Evolutionary conservation across 2,329 filamentous ascomycete species (phyloP), one percentile per base, ranked within the genome.

Genomic region (Cryoendolithus antarcticus): DNA sequence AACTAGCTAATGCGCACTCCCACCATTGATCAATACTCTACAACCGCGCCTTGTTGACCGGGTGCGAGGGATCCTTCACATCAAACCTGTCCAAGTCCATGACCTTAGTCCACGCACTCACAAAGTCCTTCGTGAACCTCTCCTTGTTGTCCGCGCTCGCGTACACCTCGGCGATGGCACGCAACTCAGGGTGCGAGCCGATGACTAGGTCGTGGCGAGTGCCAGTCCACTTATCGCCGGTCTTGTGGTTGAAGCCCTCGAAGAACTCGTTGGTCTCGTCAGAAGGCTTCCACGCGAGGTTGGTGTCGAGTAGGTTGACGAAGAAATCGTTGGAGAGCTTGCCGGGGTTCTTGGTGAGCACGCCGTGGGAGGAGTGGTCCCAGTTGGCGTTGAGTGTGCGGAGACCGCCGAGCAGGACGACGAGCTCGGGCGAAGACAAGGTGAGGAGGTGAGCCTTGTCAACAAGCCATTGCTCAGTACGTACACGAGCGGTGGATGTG

Each of bases 291-390:
- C 82, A 86, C 13, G 62, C 66, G 5, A 72, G 82, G 59, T 62
- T 64, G 52, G 70, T 73, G 53, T 85, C 80, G 19, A 88, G 72
- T 2, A 88, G 68, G 64, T 86, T 86, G 61, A 83, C 72, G 55
- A 88, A 88, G 71, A 85, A 88, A 64, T 86, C 82, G 61, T 82
- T 86, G 54, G 76, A 82, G 51, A 88, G 68, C 49, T 74, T 62
- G 32, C 82, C 82, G 1, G 80, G 77, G 6, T 66, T 68, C 49
- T 70, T 67, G 41, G 82, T 88, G 54, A 86, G 69, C 42, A 86
- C 70, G 43, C 82, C 82, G 42, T 74, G 61, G 15, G 65, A 56
- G 1, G 80, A 83, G 32, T 77, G 77, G 50, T 86, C 80, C 46
- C 69, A 83, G 68, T 86, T 88, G 57, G 73, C 65, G 55, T 75